Conservation (phyloP, 306 rosid species). For the Rosa chinensis region DNA sequence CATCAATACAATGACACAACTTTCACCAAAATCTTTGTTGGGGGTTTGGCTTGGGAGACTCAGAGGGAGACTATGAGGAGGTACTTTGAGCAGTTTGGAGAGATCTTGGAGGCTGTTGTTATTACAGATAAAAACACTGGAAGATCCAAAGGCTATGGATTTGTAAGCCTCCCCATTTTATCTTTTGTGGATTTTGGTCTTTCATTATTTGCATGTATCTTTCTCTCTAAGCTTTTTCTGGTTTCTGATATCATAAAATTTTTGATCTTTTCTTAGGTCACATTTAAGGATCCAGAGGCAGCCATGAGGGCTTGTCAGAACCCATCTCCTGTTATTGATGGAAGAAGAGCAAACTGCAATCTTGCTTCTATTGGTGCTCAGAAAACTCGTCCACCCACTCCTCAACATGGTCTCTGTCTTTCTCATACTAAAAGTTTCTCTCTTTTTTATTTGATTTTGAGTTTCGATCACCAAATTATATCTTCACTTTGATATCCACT, state of each 20-base stretch:
- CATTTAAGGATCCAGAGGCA: conserved; percentile 91
- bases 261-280: conserved; percentile 49
- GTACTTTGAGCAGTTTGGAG: conserved; percentile 94
- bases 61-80: conserved; percentile 82
- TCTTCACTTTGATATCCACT: background rate
- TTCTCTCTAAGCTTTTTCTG: background rate
- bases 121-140: conserved; percentile 89
- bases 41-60: conserved; percentile 99
- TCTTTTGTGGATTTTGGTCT: background rate
- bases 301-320: conserved; percentile 93
- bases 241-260: conserved; percentile 18
- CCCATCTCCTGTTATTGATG: conserved; percentile 95
- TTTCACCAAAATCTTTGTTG: conserved; percentile 89
- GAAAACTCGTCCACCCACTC: conserved; percentile 59
- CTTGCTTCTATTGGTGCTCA: conserved; percentile 94
- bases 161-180: conserved; percentile 52
- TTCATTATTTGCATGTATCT: conserved; percentile 9
- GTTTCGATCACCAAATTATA: background rate
- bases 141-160: conserved; percentile 98
- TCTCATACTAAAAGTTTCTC: background rate
- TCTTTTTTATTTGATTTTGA: conserved; percentile 16
- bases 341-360: conserved; percentile 94
- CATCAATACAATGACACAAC: conserved; percentile 74
- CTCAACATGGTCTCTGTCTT: conserved; percentile 60
- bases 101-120: conserved; percentile 94